Evolutionary conservation across 1,284 basidiomycete species (phyloP).

Genomic region (Neolentinus lepideus): DNA sequence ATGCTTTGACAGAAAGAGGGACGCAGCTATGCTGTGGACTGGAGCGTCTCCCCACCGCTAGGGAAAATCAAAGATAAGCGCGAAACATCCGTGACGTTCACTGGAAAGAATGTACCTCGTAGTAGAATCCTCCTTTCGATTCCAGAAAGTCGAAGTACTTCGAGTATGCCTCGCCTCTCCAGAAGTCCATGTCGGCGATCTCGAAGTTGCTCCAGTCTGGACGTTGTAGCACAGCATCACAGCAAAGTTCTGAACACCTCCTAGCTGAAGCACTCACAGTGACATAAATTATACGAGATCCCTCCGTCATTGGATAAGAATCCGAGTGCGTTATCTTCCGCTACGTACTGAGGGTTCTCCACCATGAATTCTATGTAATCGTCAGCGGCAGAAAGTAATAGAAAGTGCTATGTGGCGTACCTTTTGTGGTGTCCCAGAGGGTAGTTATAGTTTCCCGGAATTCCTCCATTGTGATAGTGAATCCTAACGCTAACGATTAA

Average conservation of each 20-base stretch:
- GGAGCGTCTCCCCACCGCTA: conserved; percentile 70
- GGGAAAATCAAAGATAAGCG: background rate
- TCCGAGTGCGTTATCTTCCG: conserved; percentile 51
- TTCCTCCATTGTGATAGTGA: conserved; percentile 61
- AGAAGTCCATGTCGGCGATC: conserved; percentile 62
- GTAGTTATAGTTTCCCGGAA: conserved; percentile 62
- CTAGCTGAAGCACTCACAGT: no score
- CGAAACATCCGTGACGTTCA: background rate
- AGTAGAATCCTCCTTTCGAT: conserved; percentile 63
- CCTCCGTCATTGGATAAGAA: conserved; percentile 63
- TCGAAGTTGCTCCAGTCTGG: conserved; percentile 69
- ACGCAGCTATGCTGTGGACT: conserved; percentile 64
- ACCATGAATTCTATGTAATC: conserved; percentile 46
- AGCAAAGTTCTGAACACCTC: no score
- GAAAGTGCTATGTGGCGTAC: conserved; percentile 18
- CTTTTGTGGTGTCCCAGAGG: conserved; percentile 54
- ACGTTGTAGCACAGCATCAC: no score
- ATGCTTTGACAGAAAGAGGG: conserved; percentile 52
- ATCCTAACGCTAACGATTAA: conserved; percentile 29
- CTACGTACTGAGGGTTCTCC: conserved; percentile 47
- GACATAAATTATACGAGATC: conserved; percentile 61
- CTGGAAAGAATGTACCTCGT: conserved; percentile 37
- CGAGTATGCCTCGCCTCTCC: conserved; percentile 57
- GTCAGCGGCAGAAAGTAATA: background rate
- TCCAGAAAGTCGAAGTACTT: conserved; percentile 70